Base-by-base conservation (phyloP, 495 filamentous ascomycete species). In the Aspergillus bertholletiae region DNA sequence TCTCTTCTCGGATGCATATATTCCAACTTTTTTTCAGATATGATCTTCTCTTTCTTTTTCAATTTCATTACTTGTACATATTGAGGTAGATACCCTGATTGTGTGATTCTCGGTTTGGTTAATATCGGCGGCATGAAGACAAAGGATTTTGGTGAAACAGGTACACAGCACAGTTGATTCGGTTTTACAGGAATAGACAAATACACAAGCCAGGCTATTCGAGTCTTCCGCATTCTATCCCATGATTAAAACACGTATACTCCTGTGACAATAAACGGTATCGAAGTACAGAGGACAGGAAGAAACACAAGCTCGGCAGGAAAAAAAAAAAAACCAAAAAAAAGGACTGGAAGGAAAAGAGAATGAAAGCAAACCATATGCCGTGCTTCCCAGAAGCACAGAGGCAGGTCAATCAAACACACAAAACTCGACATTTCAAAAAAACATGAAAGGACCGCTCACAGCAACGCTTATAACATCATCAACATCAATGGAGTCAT, bases 291-390 rank as follows among this genome's bases (percentile, higher is more conserved):
- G 54, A 34, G 53, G 37, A 59, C 51, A 23, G 58, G n/a, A n/a
- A n/a, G n/a, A n/a, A n/a, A n/a, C n/a, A n/a, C n/a, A n/a, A n/a
- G n/a, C n/a, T n/a, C n/a, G n/a, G n/a, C n/a, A n/a, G n/a, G n/a
- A 56, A 55, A 49, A 51, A 15, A 56, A 34, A 53, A 44, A 28
- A 56, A 53, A 53, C 54, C 54, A 32, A 59, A 59, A 46, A 39
- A 52, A 54, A 54, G 57, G 54, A 59, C 26, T 35, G 58, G 55
- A 48, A 55, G 46, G 34, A 54, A 49, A 24, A 61, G 46, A 47
- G 57, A n/a, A n/a, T n/a, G n/a, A n/a, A n/a, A n/a, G n/a, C n/a
- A n/a, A n/a, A n/a, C n/a, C n/a, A n/a, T n/a, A n/a, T n/a, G n/a
- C 49, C 47, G 32, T n/a, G 34, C 34, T n/a, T 37, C 34, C 3